A percentile compares a stretch with the other conserved stretches of the same genome.
These are phyloP conservation scores for Gossypium schwendimanii DNA, from an alignment of 441 rosid genomes.

Conservation along the genomic window DNA sequence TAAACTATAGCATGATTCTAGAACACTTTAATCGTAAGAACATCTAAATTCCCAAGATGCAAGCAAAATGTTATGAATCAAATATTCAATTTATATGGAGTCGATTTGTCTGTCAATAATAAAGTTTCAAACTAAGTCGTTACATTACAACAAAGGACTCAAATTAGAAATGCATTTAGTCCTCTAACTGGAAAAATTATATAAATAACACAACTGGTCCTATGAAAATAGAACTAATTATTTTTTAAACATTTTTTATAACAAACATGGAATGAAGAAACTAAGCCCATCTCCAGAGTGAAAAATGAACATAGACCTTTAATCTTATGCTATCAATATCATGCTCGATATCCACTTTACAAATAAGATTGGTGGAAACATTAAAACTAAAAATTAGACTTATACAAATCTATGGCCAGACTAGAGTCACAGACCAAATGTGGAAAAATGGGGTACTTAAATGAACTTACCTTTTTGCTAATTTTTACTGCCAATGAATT, in stretches of 20 bases:
- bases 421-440: constrained; percentile 10
- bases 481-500: constrained; percentile 73
- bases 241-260: background rate
- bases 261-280: background rate
- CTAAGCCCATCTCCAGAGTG: background rate
- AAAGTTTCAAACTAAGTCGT: background rate
- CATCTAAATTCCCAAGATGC: background rate
- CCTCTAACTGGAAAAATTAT: background rate
- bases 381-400: background rate
- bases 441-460: constrained; percentile 9
- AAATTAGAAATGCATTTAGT: background rate
- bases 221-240: background rate
- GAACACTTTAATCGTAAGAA: background rate
- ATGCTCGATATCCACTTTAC: background rate
- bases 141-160: background rate
- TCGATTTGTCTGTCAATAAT: background rate
- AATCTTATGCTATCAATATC: background rate
- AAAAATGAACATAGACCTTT: background rate
- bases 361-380: background rate
- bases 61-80: background rate
- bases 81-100: background rate
- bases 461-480: constrained; percentile 67
- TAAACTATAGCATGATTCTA: background rate
- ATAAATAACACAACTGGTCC: background rate
- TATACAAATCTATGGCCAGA: background rate